These are phyloP conservation scores for Vitis amurensis DNA, from an alignment of 164 flowering plant species.

Conservation along the genomic window DNA sequence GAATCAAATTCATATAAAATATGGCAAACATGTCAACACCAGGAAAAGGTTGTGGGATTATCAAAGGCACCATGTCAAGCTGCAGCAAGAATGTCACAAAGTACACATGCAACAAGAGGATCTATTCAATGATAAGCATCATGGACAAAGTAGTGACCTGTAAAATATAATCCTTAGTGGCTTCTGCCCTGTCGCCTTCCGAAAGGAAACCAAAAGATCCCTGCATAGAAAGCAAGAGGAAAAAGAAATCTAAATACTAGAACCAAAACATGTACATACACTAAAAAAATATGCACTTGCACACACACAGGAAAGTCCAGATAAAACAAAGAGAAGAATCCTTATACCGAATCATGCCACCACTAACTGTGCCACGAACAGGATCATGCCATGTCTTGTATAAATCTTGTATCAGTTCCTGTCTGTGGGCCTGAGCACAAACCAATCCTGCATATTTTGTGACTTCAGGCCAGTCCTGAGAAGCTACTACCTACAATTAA, in stretches of 20 bases:
- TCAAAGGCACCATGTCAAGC: too few species aligned
- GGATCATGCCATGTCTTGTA: slow-evolving; percentile 81
- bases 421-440: slow-evolving; percentile 74
- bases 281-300: not conserved
- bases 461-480: slow-evolving; percentile 79
- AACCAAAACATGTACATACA: not conserved
- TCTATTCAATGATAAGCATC: too few species aligned
- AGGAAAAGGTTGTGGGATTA: too few species aligned
- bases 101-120: not conserved
- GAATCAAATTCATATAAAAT: too few species aligned
- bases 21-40: too few species aligned
- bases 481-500: slow-evolving; percentile 65
- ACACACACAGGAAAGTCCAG: not conserved
- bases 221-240: slow-evolving; percentile 26
- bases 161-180: slow-evolving; percentile 70
- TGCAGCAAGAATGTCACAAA: not conserved
- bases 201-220: slow-evolving; percentile 62
- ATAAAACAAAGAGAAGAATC: not conserved
- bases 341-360: slow-evolving; percentile 68
- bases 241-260: not conserved
- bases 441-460: slow-evolving; percentile 70
- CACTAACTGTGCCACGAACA: slow-evolving; percentile 64
- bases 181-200: slow-evolving; percentile 74
- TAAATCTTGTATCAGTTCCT: slow-evolving; percentile 71
- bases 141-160: slow-evolving; percentile 32